Evolutionary conservation across 1,139 yeast species (phyloP).

Genomic region (Diutina siamensis): DNA sequence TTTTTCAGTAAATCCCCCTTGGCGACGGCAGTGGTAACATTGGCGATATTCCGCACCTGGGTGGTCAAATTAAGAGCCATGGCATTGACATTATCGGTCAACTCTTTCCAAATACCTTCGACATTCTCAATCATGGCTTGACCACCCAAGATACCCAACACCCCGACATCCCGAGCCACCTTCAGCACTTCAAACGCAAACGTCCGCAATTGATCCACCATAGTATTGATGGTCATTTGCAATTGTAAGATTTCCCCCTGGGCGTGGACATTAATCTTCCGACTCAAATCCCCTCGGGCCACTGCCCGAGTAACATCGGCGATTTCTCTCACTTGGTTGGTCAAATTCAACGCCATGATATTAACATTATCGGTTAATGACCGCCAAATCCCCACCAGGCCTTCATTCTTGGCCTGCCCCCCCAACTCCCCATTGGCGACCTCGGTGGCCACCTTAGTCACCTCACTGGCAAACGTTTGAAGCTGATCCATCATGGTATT

Average conservation of each 20-base stretch:
- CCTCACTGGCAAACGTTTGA: slow-evolving; percentile 73
- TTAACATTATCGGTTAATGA: slow-evolving; percentile 75
- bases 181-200: slow-evolving; percentile 84
- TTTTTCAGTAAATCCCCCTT: slow-evolving; percentile 77
- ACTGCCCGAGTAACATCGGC: slow-evolving; percentile 84
- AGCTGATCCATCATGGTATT: slow-evolving; percentile 84
- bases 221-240: slow-evolving; percentile 70
- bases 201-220: slow-evolving; percentile 82
- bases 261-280: slow-evolving; percentile 73
- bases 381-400: slow-evolving; percentile 81
- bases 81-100: slow-evolving; percentile 82
- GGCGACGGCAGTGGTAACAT: slow-evolving; percentile 90
- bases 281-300: slow-evolving; percentile 66
- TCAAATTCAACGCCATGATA: slow-evolving; percentile 77
- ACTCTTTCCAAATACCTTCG: slow-evolving; percentile 83
- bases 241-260: slow-evolving; percentile 74
- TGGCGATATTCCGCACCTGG: slow-evolving; percentile 82
- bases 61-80: slow-evolving; percentile 83
- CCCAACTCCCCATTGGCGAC: slow-evolving; percentile 85
- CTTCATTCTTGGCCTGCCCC: slow-evolving; percentile 77
- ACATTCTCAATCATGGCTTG: slow-evolving; percentile 78
- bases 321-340: slow-evolving; percentile 75
- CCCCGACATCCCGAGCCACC: slow-evolving; percentile 85
- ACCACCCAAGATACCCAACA: slow-evolving; percentile 78
- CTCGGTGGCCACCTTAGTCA: slow-evolving; percentile 76